A percentile compares a stretch with the other conserved stretches of the same genome.
Conservation (phyloP, 208 protist genomes). For the Trypanosoma vivax region DNA sequence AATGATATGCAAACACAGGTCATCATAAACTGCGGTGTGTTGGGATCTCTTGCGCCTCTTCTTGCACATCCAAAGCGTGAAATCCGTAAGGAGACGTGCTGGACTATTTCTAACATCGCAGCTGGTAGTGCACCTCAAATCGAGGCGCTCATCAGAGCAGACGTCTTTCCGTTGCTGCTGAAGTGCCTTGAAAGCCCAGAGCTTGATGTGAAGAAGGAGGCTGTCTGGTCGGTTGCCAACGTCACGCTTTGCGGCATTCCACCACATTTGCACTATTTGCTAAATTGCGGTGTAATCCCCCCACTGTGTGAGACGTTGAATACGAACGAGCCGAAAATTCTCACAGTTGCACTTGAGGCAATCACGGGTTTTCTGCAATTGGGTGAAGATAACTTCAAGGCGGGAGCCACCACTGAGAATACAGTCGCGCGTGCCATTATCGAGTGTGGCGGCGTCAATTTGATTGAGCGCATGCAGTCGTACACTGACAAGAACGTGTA, state of each 20-base stretch:
- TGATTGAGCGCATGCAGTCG: conserved; percentile 92
- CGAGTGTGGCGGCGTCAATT: conserved; percentile 90
- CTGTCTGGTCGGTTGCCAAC: conserved; percentile 97
- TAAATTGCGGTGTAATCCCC: conserved; percentile 83
- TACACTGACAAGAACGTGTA: conserved; percentile 95
- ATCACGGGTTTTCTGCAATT: conserved; percentile 94
- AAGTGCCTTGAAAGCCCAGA: conserved; percentile 79
- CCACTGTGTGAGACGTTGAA: conserved; percentile 92
- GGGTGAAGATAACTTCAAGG: conserved; percentile 47
- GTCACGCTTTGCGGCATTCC: conserved; percentile 87
- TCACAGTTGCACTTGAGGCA: conserved; percentile 94
- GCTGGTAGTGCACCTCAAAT: conserved; percentile 94
- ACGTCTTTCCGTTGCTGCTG: conserved; percentile 90
- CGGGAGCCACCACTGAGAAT: conserved; percentile 40
- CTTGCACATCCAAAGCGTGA: conserved; percentile 77
- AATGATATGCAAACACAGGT: conserved; percentile 94
- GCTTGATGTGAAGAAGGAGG: conserved; percentile 97
- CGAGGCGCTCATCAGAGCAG: conserved; percentile 82
- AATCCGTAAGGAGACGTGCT: conserved; percentile 98
- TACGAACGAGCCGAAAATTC: conserved; percentile 85
- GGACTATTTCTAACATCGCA: conserved; percentile 99
- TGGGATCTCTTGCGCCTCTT: conserved; percentile 72
- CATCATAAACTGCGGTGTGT: conserved; percentile 90
- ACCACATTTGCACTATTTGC: conserved; percentile 89
- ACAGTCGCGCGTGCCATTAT: conserved; percentile 76